Evolutionary conservation across 768 basidiomycete species (phyloP), one percentile per base, ranked within the genome.

Genomic region (Boletus barrowsii): DNA sequence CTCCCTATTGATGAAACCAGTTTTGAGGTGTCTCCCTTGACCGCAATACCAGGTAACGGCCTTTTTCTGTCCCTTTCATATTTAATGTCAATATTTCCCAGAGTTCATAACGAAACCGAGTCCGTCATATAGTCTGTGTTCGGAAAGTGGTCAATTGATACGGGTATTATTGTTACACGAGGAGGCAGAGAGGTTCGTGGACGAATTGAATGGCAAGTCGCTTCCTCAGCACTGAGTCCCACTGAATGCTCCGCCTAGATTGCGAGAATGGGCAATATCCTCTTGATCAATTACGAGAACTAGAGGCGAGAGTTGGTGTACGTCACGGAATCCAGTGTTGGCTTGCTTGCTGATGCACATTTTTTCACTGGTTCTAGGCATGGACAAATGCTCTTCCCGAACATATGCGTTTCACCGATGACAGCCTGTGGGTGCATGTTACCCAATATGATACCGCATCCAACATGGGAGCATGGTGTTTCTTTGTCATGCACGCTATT

Each of bases 1-100:
- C 74, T 92, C 35, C 90, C 90, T n/a, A 82, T 84, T 9, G 88
- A 91, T 64, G 90, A 92, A 69, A 83, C 87, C 10, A 85, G 81
- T 66, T 92, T 91, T 62, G 89, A 92, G 68, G 72, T 92, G 53
- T 82, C 81, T 26, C 81, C 82, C 24, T 49, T 72, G 51, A 61
- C 72, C 11, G 58, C 71, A 47, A 40, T 71, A 48, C 69, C 71
- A 54, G 71, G 71, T 74, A 58, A 48, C 46, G 26, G 8, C 39
- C 37, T 47, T 42, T 13, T 52, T 39, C 45, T 24, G 11, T 32
- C 24, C 17, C 40, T 45, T 29, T 62, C 18, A 4, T 30, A 56
- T 35, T 41, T 5, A n/a, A 32, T 5, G n/a, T 36, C 53, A 51
- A 67, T 42, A 41, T 51, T 39, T 5, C 5, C 29, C 61, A 85